Evolutionary conservation across 306 rosid genomes (phyloP).

Genomic region (Acmispon strigosus): DNA sequence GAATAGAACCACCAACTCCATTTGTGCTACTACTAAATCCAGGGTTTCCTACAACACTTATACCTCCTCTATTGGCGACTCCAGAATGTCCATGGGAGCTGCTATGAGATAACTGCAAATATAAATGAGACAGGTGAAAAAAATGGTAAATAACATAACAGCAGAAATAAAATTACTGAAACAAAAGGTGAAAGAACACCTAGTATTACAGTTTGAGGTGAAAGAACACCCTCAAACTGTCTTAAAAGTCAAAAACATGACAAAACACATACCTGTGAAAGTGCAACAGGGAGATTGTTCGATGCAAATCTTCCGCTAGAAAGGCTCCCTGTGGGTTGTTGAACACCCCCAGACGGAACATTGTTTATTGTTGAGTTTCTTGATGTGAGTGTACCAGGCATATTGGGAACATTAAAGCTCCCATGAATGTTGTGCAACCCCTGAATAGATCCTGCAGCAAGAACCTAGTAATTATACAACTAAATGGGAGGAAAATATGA

Average conservation of each 20-base stretch:
- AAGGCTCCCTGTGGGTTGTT: conserved; percentile 82
- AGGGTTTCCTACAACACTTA: conserved; percentile 90
- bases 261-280: conserved; percentile 68
- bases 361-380: conserved; percentile 74
- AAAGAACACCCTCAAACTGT: neutral
- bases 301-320: conserved; percentile 85
- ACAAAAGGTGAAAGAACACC: neutral
- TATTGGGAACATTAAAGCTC: conserved; percentile 83
- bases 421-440: conserved; percentile 89
- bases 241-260: neutral
- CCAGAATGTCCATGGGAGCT: conserved; percentile 84
- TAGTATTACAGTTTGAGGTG: neutral
- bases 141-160: neutral
- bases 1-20: conserved; percentile 97
- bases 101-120: conserved; percentile 82
- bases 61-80: conserved; percentile 93
- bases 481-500: conserved; percentile 17
- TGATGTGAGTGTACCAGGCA: conserved; percentile 64
- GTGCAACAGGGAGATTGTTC: conserved; percentile 78
- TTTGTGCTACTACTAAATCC: conserved; percentile 93
- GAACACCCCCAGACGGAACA: conserved; percentile 88
- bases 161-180: conserved; percentile 6
- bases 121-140: conserved; percentile 1
- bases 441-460: conserved; percentile 66
- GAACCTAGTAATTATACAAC: conserved; percentile 34